Evolutionary conservation across 768 basidiomycete species (phyloP).

Genomic region (Flagelloscypha sp.): DNA sequence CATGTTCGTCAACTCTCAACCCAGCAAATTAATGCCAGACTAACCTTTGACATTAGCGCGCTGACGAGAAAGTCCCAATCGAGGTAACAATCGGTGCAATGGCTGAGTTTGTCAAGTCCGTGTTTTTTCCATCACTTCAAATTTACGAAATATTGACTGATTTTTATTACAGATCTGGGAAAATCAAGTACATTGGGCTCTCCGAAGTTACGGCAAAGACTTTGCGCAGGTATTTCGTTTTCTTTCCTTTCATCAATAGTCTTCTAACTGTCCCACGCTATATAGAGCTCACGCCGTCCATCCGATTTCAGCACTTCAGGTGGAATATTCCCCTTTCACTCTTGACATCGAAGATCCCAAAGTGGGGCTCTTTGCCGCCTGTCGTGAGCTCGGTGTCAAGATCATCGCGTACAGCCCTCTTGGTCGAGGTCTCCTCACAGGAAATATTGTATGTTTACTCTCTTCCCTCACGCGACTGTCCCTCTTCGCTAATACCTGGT

Average conservation of each 20-base stretch:
- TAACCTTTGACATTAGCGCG: slow-evolving; percentile 16
- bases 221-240: too few relatives aligned
- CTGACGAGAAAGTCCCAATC: slow-evolving; percentile 37
- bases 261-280: too few relatives aligned
- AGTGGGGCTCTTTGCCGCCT: slow-evolving; percentile 22
- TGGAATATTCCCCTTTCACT: slow-evolving; percentile 28
- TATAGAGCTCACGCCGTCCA: slow-evolving; percentile 28
- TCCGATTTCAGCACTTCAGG: slow-evolving; percentile 27
- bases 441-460: slow-evolving; percentile 5
- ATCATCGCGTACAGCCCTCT: slow-evolving; percentile 34
- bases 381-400: slow-evolving; percentile 31
- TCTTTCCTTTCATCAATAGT: too few relatives aligned
- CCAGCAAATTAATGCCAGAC: too few relatives aligned
- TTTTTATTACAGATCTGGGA: slow-evolving; percentile 17
- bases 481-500: too few relatives aligned
- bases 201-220: slow-evolving; percentile 24
- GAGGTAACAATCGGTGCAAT: slow-evolving; percentile 24
- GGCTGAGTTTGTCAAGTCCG: slow-evolving; percentile 23
- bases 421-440: slow-evolving; percentile 23
- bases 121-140: slow-evolving; percentile 23
- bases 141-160: slow-evolving; percentile 11
- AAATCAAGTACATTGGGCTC: slow-evolving; percentile 26
- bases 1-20: too few relatives aligned
- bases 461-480: too few relatives aligned
- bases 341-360: slow-evolving; percentile 26